Evolutionary conservation across 2,329 filamentous ascomycete genomes (phyloP).

Genomic region (Colletotrichum shisoi): DNA sequence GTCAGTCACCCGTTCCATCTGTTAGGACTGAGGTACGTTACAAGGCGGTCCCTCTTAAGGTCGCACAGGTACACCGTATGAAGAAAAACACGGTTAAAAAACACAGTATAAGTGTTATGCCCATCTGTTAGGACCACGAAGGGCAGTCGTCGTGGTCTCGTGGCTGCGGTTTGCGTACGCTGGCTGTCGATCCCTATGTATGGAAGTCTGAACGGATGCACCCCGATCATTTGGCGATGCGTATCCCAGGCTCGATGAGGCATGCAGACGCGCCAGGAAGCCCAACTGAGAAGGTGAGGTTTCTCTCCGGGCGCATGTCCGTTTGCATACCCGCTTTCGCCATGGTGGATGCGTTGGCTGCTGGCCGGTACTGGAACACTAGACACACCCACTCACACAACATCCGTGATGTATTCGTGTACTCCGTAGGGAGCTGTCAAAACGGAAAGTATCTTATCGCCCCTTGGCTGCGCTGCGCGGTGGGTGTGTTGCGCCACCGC

Average conservation of each 20-base stretch:
- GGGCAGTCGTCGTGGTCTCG: conserved; percentile 18
- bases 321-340: conserved; percentile 20
- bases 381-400: conserved; percentile 10
- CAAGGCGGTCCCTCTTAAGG: too few relatives aligned
- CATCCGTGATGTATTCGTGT: too few relatives aligned
- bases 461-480: background rate
- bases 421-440: background rate
- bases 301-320: conserved; percentile 19
- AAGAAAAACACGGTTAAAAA: too few relatives aligned
- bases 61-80: too few relatives aligned
- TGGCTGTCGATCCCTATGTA: conserved; percentile 24
- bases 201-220: conserved; percentile 25
- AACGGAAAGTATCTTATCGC: background rate
- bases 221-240: conserved; percentile 37
- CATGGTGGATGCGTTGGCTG: background rate
- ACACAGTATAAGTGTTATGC: too few relatives aligned
- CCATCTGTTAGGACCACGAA: conserved; percentile 3
- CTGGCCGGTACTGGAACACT: background rate
- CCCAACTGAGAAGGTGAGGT: conserved; percentile 10
- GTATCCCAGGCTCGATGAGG: background rate
- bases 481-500: background rate
- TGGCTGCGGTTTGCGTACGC: conserved; percentile 30
- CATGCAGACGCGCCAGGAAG: conserved; percentile 2
- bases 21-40: too few relatives aligned
- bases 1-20: conserved; percentile 13